phyloP scores from a whole-genome alignment of 2,329 filamentous ascomycete species.

The Sclerotiophoma versabilis region DNA sequence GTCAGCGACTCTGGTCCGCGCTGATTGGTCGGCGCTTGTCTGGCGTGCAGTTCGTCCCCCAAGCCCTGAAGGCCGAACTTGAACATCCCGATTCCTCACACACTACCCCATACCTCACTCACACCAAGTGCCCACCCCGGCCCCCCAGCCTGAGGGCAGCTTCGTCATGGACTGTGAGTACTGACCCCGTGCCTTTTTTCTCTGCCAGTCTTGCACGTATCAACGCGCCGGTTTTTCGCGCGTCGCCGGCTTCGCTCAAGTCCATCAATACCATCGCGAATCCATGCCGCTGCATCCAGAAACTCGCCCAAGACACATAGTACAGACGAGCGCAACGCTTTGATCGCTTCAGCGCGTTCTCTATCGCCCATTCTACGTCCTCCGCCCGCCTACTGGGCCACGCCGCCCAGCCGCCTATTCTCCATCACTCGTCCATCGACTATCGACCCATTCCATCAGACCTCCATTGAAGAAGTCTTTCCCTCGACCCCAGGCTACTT shows the following conservation, averaged over 20 bases:
- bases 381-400: slow-evolving; percentile 30
- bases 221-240: slow-evolving; percentile 26
- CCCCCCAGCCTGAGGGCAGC: slow-evolving; percentile 52
- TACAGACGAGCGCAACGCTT: slow-evolving; percentile 20
- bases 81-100: slow-evolving; percentile 30
- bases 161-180: slow-evolving; percentile 68
- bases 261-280: slow-evolving; percentile 46
- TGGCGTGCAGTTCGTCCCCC: slow-evolving; percentile 9
- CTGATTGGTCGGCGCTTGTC: slow-evolving; percentile 29
- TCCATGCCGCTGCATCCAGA: slow-evolving; percentile 41
- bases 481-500: slow-evolving; percentile 37
- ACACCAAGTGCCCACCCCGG: slow-evolving; percentile 38
- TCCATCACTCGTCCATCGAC: slow-evolving; percentile 44
- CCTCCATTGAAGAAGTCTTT: slow-evolving; percentile 41
- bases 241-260: slow-evolving; percentile 38
- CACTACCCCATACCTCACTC: slow-evolving; percentile 39
- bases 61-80: slow-evolving; percentile 24
- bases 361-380: slow-evolving; percentile 21
- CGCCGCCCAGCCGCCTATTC: slow-evolving; percentile 30
- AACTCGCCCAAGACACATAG: slow-evolving; percentile 26
- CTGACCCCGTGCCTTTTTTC: slow-evolving; percentile 43
- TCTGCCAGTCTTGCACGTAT: slow-evolving; percentile 17
- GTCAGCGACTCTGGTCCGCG: slow-evolving; percentile 23
- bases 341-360: slow-evolving; percentile 22
- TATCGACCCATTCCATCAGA: slow-evolving; percentile 49